Evolutionary conservation across 495 filamentous ascomycete species (phyloP), one percentile per base, ranked within the genome.

Genomic region (Sabuloglossum arenarium): DNA sequence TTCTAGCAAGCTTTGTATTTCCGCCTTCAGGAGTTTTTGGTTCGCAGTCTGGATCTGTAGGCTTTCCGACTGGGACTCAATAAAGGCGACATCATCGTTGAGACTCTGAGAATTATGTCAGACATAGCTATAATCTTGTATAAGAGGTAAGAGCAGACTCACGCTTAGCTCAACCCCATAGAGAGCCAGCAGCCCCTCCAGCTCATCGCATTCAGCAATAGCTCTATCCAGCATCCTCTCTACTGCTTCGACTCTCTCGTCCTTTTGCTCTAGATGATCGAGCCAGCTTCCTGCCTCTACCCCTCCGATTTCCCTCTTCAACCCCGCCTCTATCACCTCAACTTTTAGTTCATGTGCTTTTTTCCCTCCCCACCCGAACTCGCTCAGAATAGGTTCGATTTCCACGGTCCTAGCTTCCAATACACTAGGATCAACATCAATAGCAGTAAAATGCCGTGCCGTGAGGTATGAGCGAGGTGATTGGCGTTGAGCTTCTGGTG

Each of bases 31-130:
- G 31, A 94, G 77, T 68, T 93, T 94, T 68, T 98, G 93, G 63
- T 98, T 98, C 23, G 93, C 88, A 21, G 90, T 87, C 66, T 96
- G 90, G 21, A 98, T 88, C 63, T 97, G 93, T 24, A 98, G 68
- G 69, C 91, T 93, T 69, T 97, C 89, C 5, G 86, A 88, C 65
- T 97, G 91, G 9, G 93, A 86, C 70, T 98, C 91, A 53, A 98
- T 96, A 63, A 90, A 96, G 6, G 88, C 80, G 46, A 98, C 88
- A 68, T 98, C 91, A 32, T 96, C 89, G 55, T 89, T 86, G 2
- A 98, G 73, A 47, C 87, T 97, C 86, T 94, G 58, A 19, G 29
- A 46, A 39, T 31, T 37, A 2, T 31, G n/a, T 32, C 37, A 57
- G 31, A 23, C 11, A n/a, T 12, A n/a, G 19, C 37, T 1, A 56